These are phyloP conservation scores for Cicer pinnatifidum DNA, from an alignment of 306 rosid genomes.

Conservation along the genomic window DNA sequence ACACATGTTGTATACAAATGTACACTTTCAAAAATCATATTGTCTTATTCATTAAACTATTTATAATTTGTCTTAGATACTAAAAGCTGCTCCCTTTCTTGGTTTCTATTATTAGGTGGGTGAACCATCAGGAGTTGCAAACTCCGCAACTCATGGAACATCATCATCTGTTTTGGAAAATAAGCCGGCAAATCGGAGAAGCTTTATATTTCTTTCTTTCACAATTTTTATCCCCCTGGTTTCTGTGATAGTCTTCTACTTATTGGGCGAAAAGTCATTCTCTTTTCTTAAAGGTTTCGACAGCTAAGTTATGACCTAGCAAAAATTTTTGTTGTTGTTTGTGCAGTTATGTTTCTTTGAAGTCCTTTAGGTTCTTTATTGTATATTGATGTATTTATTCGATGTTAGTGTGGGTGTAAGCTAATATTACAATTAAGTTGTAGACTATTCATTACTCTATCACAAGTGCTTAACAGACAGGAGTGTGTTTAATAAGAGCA, in stretches of 20 bases:
- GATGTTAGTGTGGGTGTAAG: slow-evolving; percentile 38
- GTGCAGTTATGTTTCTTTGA: slow-evolving; percentile 41
- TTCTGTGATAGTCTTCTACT: slow-evolving; percentile 46
- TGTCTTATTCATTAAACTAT: neutral
- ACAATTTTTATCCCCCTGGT: slow-evolving; percentile 52
- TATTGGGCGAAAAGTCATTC: slow-evolving; percentile 51
- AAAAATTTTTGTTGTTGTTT: slow-evolving; percentile 26
- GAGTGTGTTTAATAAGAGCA: slow-evolving; percentile 25
- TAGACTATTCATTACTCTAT: slow-evolving; percentile 34
- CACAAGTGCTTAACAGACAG: slow-evolving; percentile 29
- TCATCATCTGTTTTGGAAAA: slow-evolving; percentile 44
- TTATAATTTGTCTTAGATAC: slow-evolving; percentile 24
- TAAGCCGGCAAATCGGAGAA: slow-evolving; percentile 47
- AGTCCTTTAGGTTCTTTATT: slow-evolving; percentile 32
- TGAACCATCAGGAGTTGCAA: slow-evolving; percentile 55
- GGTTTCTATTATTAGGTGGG: slow-evolving; percentile 55
- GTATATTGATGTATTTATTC: slow-evolving; percentile 40
- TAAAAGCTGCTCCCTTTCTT: slow-evolving; percentile 20
- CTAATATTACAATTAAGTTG: slow-evolving; percentile 28
- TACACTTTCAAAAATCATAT: too few species aligned
- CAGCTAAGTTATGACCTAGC: slow-evolving; percentile 26
- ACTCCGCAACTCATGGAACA: slow-evolving; percentile 39
- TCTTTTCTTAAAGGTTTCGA: slow-evolving; percentile 47
- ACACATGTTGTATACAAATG: too few species aligned
- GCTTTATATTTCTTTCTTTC: slow-evolving; percentile 42